Evolutionary conservation across 805 yeast species (phyloP), one percentile per base, ranked within the genome.

Genomic region (Isabelozyma gotoi): DNA sequence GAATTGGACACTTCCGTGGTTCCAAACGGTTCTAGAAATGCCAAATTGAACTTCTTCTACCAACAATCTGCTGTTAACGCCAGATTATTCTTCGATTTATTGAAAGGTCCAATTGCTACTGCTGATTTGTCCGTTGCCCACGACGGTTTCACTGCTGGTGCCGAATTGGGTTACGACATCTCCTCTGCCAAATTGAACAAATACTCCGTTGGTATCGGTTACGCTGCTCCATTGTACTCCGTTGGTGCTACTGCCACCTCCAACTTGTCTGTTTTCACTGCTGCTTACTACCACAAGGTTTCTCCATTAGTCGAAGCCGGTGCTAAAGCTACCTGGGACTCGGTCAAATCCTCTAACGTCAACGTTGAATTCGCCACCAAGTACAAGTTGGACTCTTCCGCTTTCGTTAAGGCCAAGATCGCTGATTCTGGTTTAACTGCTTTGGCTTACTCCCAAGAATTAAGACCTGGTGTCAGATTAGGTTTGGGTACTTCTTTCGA

Each of bases 401-500:
- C 97, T 53, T 91, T 88, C 66, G 86, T 94, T 70, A 94, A 94
- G 84, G 97, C 96, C 59, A 92, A 91, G 82, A 82, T 94, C 60
- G 91, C 96, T 64, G 96, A 92, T 76, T 84, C 92, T 54, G 98
- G 99, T 76, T 76, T 90, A 60, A 85, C 96, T 57, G 90, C 96
- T 55, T 76, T 94, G 62, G 80, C 97, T 52, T 94, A 91, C 85
- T 86, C 92, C 66, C 98, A 92, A 78, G 84, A 81, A 60, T 81
- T 94, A 71, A 88, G 92, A 78, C 95, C 95, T 50, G 97, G 97
- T 73, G 96, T 94, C 60, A 88, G 88, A 65, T 78, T 94, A 61
- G 99, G 99, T 71, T 81, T 94, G 55, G 99, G 99, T 80, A 87
- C 95, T 60, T 89, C 96, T 52, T 84, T 94, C 74, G 96, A 94